Evolutionary conservation across 2,329 filamentous ascomycete species (phyloP).

Genomic region (Monosporascus sp.): DNA sequence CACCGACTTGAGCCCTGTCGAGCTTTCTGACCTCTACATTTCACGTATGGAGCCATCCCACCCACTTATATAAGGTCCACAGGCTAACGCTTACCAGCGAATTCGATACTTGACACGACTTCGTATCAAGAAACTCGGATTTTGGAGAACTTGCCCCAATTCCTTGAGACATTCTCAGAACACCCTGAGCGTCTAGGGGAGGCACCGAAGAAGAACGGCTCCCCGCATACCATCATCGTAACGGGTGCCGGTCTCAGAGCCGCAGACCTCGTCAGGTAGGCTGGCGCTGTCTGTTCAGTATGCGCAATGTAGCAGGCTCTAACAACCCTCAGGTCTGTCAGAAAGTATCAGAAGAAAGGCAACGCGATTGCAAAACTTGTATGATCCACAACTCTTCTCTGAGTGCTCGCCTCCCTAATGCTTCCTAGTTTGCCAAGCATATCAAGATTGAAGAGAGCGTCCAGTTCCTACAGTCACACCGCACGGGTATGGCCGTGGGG

Average conservation of each 20-base stretch:
- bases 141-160: slow-evolving; percentile 69
- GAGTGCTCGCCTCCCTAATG: slow-evolving; percentile 8
- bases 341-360: slow-evolving; percentile 75
- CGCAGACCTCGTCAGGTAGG: slow-evolving; percentile 72
- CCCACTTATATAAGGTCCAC: slow-evolving; percentile 3
- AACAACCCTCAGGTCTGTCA: slow-evolving; percentile 51
- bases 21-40: slow-evolving; percentile 77
- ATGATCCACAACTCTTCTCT: slow-evolving; percentile 12
- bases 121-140: slow-evolving; percentile 63
- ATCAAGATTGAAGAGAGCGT: slow-evolving; percentile 91
- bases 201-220: slow-evolving; percentile 62
- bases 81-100: slow-evolving; percentile 44
- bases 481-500: slow-evolving; percentile 82
- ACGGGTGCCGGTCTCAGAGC: slow-evolving; percentile 79
- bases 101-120: slow-evolving; percentile 73
- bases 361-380: slow-evolving; percentile 76
- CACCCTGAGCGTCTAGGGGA: slow-evolving; percentile 56
- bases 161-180: slow-evolving; percentile 63
- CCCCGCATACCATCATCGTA: slow-evolving; percentile 85
- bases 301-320: slow-evolving; percentile 6
- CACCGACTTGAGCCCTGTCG: slow-evolving; percentile 73
- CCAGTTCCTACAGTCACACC: slow-evolving; percentile 62
- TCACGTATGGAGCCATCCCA: slow-evolving; percentile 51
- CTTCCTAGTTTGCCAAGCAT: slow-evolving; percentile 77
- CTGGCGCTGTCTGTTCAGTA: not conserved